Conservation (phyloP, 1,139 yeast species). For the Pichia sp. region DNA sequence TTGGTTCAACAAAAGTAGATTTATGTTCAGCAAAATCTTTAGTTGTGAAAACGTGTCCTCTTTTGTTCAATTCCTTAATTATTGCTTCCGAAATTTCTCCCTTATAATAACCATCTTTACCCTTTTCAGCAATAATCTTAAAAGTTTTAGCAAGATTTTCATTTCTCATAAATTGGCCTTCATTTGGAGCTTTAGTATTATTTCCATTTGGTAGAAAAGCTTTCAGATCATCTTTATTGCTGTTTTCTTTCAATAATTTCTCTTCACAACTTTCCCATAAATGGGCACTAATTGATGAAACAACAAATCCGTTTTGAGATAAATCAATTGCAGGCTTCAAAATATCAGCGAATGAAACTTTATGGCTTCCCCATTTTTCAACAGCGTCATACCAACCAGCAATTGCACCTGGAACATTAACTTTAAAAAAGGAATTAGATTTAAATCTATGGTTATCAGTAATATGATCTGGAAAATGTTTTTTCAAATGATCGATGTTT, state of each 20-base stretch:
- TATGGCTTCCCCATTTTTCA: conserved; percentile 68
- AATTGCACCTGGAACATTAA: conserved; percentile 73
- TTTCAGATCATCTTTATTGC: conserved; percentile 30
- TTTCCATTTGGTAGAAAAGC: conserved; percentile 37
- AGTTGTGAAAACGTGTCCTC: conserved; percentile 51
- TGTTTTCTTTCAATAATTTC: conserved; percentile 38
- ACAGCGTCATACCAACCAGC: conserved; percentile 73
- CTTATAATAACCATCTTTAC: conserved; percentile 61
- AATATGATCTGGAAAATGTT: conserved; percentile 29
- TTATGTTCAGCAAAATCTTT: conserved; percentile 53
- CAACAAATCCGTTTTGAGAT: conserved; percentile 63
- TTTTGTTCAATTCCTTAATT: conserved; percentile 42
- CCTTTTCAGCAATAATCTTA: conserved; percentile 45
- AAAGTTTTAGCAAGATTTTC: conserved; percentile 49
- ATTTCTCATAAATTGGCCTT: conserved; percentile 58
- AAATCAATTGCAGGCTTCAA: conserved; percentile 65
- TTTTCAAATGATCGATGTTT: conserved; percentile 43
- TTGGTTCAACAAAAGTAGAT: conserved; percentile 59
- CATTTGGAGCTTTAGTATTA: conserved; percentile 40
- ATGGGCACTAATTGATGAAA: conserved; percentile 51
- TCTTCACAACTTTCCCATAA: conserved; percentile 43
- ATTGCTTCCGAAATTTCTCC: conserved; percentile 66
- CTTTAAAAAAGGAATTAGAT: conserved; percentile 47
- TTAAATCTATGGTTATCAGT: conserved; percentile 33
- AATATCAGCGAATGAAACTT: conserved; percentile 51